Base-by-base conservation (phyloP, 352 stramenopile species). In the Phytopythium aichiense region DNA sequence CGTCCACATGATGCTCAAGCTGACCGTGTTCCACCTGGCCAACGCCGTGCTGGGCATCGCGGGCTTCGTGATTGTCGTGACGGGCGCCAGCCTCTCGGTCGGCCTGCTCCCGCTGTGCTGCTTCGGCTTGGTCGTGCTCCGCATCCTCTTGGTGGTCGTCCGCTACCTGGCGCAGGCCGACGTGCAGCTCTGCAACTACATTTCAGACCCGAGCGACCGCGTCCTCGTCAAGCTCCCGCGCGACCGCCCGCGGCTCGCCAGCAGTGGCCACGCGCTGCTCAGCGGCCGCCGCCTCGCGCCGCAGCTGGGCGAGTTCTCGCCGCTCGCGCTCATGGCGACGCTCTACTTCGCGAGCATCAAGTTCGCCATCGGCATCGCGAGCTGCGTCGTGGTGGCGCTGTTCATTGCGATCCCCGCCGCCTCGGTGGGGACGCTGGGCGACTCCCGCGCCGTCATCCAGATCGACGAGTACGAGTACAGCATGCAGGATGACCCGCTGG, bases 271-370 rank as follows among this genome's bases (percentile, higher is more conserved):
- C n/a, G 64, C 71, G n/a, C 61, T 63, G 4, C 60, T 87, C 7
- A 64, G 71, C 23, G 76, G 76, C 1, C 58, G 72, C 38, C 78
- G 78, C 0, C 59, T 91, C 9, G 71, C 82, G n/a, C 69, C 82
- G 6, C 72, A 69, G 30, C 58, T 91, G 42, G 65, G 68, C 38
- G 72, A 73, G 43, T 74, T 89, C 35, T 91, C 82, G 50, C 80
- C 78, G 7, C 65, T 87, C n/a, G 76, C 76, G 30, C 63, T 92
- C 38, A 70, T 85, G 45, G 80, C 71, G 2, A 72, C 67, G 30
- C 57, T 92, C 13, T 92, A 92, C 67, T 90, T 92, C 40, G 38
- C 65, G 42, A 79, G 77, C 1, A 66, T 89, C 65, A 92, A 92
- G 67, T 82, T 89, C 45, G 73, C 72, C 2, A 13, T 90, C 9